Conservation (phyloP, 73 alveolate genomes). For the Paramecium bursaria region DNA sequence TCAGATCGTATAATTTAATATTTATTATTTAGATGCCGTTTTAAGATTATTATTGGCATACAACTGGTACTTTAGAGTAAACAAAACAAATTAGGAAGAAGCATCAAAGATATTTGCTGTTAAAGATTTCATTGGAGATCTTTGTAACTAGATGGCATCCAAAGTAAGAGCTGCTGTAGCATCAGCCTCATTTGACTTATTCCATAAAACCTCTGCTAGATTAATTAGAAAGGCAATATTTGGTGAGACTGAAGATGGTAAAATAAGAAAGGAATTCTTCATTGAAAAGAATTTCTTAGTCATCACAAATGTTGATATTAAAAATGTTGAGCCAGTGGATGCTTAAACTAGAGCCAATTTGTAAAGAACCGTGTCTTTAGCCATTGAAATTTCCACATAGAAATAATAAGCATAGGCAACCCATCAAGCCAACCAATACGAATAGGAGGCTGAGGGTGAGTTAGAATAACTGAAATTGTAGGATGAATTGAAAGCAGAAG, state of each 20-base stretch:
- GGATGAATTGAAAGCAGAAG: conserved; percentile 82
- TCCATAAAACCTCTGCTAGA: conserved; percentile 84
- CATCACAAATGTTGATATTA: conserved; percentile 84
- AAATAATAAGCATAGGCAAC: conserved; percentile 87
- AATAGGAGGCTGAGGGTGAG: conserved; percentile 83
- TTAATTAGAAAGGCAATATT: conserved; percentile 81
- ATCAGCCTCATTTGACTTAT: conserved; percentile 74
- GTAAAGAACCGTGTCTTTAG: conserved; percentile 87
- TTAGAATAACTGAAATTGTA: conserved; percentile 82
- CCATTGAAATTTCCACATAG: conserved; percentile 89
- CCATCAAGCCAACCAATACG: conserved; percentile 81
- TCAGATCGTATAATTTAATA: conserved; percentile 84
- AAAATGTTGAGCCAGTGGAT: conserved; percentile 89
- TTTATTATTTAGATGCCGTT: conserved; percentile 80
- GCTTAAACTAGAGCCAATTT: conserved; percentile 79
- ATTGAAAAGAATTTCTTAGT: conserved; percentile 70
- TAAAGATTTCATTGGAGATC: conserved; percentile 88
- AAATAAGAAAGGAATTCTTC: conserved; percentile 69
- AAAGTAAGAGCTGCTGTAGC: conserved; percentile 90
- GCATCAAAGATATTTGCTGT: conserved; percentile 79
- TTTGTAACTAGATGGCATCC: conserved; percentile 83
- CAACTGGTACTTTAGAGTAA: conserved; percentile 82
- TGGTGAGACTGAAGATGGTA: conserved; percentile 83
- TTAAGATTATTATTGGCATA: conserved; percentile 80
- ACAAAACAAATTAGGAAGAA: conserved; percentile 67